These are phyloP conservation scores for Saposhnikovia divaricata DNA, from an alignment of 129 eudicot genomes.

Conservation along the genomic window DNA sequence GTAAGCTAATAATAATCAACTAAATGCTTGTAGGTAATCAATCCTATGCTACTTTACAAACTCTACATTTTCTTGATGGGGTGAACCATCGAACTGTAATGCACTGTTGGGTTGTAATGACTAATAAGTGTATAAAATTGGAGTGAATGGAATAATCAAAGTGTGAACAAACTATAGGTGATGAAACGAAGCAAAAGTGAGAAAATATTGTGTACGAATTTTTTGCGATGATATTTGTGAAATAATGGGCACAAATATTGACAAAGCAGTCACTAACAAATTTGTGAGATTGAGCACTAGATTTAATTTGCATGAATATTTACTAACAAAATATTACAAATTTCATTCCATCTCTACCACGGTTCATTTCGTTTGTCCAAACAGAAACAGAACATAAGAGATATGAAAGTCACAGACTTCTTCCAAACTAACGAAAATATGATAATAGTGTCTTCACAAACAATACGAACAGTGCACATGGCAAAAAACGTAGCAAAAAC, in stretches of 20 bases:
- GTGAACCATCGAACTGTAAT: background rate
- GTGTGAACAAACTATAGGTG: too few relatives aligned
- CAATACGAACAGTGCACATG: too few relatives aligned
- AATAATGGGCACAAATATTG: too few relatives aligned
- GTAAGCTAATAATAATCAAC: background rate
- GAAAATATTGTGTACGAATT: too few relatives aligned
- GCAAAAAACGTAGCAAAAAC: too few relatives aligned
- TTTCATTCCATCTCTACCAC: background rate
- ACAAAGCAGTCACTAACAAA: too few relatives aligned
- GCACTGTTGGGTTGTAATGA: background rate
- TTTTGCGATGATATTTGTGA: background rate
- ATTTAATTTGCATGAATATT: background rate
- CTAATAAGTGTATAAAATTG: background rate
- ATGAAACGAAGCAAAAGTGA: too few relatives aligned
- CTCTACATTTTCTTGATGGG: background rate
- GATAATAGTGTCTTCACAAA: background rate
- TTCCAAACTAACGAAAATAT: background rate
- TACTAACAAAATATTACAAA: background rate
- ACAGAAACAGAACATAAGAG: background rate
- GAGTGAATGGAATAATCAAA: background rate
- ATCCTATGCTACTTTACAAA: too few relatives aligned
- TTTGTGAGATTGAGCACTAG: background rate
- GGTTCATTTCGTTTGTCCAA: too few relatives aligned
- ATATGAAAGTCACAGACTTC: background rate
- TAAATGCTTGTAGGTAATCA: background rate